Conservation (phyloP, 441 rosid species). For the Raphanus hybrid region DNA sequence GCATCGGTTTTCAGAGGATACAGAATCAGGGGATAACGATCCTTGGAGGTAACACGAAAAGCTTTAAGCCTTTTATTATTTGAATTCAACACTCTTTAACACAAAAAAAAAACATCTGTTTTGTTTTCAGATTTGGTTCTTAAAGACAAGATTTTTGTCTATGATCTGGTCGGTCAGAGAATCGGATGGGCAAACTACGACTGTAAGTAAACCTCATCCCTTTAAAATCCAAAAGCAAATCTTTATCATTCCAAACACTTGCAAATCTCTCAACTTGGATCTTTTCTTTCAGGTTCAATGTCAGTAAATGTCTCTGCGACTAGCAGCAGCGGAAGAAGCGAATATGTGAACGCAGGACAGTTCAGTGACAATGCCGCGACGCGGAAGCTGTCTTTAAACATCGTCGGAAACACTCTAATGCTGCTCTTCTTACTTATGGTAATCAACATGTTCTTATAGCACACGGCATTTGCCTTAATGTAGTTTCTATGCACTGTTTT, state of each 20-base stretch:
- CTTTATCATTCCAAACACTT: neutral
- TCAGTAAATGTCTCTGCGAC: conserved; percentile 79
- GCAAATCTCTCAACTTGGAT: neutral
- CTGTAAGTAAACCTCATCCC: conserved; percentile 59
- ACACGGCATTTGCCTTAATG: conserved; percentile 15
- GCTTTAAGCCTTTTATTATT: neutral
- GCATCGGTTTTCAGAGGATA: conserved; percentile 80
- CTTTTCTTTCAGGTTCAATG: conserved; percentile 59
- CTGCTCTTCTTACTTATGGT: conserved; percentile 43
- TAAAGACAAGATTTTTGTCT: conserved; percentile 88
- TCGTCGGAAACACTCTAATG: conserved; percentile 29
- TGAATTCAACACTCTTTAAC: neutral
- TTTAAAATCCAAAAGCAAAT: neutral
- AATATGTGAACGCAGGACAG: conserved; percentile 74
- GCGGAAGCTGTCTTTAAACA: conserved; percentile 32
- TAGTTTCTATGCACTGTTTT: conserved; percentile 31
- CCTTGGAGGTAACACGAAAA: conserved; percentile 75
- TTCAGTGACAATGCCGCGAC: conserved; percentile 53
- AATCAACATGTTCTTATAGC: conserved; percentile 55
- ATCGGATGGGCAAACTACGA: conserved; percentile 92
- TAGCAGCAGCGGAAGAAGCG: conserved; percentile 62
- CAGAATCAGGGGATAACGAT: conserved; percentile 77
- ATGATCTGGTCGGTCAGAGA: conserved; percentile 81
- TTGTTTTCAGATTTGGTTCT: conserved; percentile 71
- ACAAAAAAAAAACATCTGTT: neutral